A percentile compares a stretch with the other conserved stretches of the same genome.
These are phyloP conservation scores for Senna siamea DNA, from an alignment of 306 rosid species.

Conservation along the genomic window DNA sequence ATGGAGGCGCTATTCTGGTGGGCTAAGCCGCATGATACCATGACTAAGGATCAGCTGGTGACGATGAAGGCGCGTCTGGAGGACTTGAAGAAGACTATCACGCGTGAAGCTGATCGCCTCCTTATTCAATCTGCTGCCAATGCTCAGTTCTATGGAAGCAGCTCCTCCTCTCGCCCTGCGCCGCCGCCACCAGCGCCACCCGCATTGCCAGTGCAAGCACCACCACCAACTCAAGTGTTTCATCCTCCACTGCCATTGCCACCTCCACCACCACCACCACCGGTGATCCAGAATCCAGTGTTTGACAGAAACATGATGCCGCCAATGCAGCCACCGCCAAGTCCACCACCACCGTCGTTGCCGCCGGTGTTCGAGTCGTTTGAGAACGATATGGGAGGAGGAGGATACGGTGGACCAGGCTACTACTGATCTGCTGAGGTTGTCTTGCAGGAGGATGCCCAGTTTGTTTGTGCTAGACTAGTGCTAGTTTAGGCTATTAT, in stretches of 20 bases:
- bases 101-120: background rate
- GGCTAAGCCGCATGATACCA: background rate
- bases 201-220: too few species aligned
- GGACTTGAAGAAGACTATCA: background rate
- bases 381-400: slow-evolving; percentile 26
- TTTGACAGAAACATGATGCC: slow-evolving; percentile 29
- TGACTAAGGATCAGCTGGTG: background rate
- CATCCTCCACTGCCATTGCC: background rate
- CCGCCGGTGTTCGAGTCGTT: background rate
- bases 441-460: slow-evolving; percentile 11
- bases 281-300: slow-evolving; percentile 13
- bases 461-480: too few species aligned
- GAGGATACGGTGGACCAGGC: background rate
- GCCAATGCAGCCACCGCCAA: background rate
- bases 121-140: background rate
- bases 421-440: slow-evolving; percentile 18
- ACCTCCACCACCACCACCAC: background rate
- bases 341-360: too few species aligned
- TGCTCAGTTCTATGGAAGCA: slow-evolving; percentile 6
- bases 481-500: too few species aligned
- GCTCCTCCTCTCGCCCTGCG: background rate
- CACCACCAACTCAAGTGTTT: slow-evolving; percentile 3
- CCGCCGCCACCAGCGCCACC: background rate
- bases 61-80: background rate
- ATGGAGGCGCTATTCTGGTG: slow-evolving; percentile 15